These are phyloP conservation scores for Prunus armeniaca DNA, from an alignment of 306 rosid genomes.

Conservation along the genomic window DNA sequence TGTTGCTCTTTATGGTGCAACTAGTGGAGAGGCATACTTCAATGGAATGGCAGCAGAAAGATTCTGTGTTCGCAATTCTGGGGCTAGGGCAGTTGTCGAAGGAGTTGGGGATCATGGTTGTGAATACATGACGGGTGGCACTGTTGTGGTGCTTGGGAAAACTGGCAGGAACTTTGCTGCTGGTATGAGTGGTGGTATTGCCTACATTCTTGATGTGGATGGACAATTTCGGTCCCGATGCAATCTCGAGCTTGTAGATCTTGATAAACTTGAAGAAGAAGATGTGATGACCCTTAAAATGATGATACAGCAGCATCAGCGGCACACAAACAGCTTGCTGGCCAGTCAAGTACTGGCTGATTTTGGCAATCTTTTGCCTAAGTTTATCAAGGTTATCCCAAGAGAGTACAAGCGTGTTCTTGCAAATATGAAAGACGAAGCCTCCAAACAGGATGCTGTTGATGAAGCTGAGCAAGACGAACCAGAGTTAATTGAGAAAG, in stretches of 20 bases:
- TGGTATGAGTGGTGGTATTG: constrained; percentile 98
- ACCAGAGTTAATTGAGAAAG: constrained; percentile 48
- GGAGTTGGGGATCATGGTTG: constrained; percentile 99
- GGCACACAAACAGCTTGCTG: constrained; percentile 78
- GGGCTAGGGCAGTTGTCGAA: constrained; percentile 95
- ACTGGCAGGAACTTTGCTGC: constrained; percentile 99
- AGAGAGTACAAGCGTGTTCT: constrained; percentile 84
- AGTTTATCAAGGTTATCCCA: constrained; percentile 86
- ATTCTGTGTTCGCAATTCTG: constrained; percentile 96
- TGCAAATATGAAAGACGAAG: constrained; percentile 58
- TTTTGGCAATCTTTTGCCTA: constrained; percentile 71
- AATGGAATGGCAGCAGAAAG: constrained; percentile 99
- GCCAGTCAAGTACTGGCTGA: constrained; percentile 80
- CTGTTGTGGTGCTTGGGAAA: constrained; percentile 87
- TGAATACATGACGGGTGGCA: constrained; percentile 99
- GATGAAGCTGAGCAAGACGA: constrained; percentile 49
- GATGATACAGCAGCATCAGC: constrained; percentile 97
- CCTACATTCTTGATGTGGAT: constrained; percentile 78
- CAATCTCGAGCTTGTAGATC: constrained; percentile 90
- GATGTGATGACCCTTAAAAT: constrained; percentile 67
- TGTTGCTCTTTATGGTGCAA: constrained; percentile 96
- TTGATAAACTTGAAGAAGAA: constrained; percentile 82
- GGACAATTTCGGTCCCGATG: constrained; percentile 70
- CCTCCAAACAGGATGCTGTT: constrained; percentile 41
- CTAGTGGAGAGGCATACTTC: constrained; percentile 92